Evolutionary conservation across 2,329 filamentous ascomycete species (phyloP).

Genomic region (Cordyceps sp.): DNA sequence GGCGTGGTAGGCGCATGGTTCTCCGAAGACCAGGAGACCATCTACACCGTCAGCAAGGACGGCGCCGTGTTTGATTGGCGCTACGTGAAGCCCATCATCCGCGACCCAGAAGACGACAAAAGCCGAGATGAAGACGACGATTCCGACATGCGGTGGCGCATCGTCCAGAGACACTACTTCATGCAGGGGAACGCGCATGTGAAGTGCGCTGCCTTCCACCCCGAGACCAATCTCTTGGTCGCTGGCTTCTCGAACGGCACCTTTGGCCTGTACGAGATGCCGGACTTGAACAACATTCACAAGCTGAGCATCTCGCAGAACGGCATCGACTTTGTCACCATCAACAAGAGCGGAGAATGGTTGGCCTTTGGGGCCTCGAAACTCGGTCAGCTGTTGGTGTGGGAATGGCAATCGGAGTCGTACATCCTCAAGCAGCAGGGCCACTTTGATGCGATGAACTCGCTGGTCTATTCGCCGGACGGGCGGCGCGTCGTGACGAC

Average conservation of each 20-base stretch:
- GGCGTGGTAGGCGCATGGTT: constrained; percentile 93
- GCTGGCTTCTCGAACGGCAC: constrained; percentile 90
- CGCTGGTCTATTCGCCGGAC: constrained; percentile 82
- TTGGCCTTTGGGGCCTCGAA: constrained; percentile 92
- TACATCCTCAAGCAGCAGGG: constrained; percentile 98
- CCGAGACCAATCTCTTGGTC: constrained; percentile 79
- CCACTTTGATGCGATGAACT: constrained; percentile 91
- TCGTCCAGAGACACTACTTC: constrained; percentile 83
- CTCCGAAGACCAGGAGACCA: constrained; percentile 81
- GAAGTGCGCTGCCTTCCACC: constrained; percentile 79
- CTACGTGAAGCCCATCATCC: constrained; percentile 49
- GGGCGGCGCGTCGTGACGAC: constrained; percentile 86
- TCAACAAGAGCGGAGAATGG: constrained; percentile 94
- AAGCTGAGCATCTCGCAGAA: constrained; percentile 88
- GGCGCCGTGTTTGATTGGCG: constrained; percentile 94
- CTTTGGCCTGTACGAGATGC: constrained; percentile 90
- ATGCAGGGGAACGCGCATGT: constrained; percentile 79
- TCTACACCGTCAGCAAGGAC: constrained; percentile 93
- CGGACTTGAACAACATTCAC: constrained; percentile 90
- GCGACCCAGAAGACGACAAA: constrained; percentile 38
- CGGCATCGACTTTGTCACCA: constrained; percentile 85
- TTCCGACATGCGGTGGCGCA: constrained; percentile 68
- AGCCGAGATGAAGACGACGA: constrained; percentile 42
- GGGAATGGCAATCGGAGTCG: constrained; percentile 99
- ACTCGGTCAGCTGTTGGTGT: constrained; percentile 87